Conservation (phyloP, 805 yeast genomes). For the Yarrowia divulgata region DNA sequence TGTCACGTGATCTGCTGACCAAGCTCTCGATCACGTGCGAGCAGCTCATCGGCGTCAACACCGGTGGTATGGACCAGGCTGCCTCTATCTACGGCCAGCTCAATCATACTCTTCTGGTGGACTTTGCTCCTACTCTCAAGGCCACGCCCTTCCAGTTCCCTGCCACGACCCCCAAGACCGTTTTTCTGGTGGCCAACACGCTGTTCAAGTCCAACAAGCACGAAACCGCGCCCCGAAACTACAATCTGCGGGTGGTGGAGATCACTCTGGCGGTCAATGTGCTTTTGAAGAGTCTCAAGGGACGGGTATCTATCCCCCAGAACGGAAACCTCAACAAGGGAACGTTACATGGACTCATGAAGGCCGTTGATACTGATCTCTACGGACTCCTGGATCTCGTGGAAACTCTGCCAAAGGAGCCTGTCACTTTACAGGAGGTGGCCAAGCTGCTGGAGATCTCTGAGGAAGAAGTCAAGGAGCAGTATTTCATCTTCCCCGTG, state of each 20-base stretch:
- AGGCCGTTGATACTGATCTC: conserved; percentile 50
- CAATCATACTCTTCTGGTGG: conserved; percentile 64
- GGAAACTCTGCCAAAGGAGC: conserved; percentile 50
- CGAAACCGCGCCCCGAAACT: conserved; percentile 73
- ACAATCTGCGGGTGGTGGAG: conserved; percentile 75
- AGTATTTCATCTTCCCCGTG: conserved; percentile 64
- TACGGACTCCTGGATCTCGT: conserved; percentile 52
- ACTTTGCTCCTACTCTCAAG: conserved; percentile 64
- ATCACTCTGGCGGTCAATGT: conserved; percentile 71
- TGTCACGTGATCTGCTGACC: conserved; percentile 62
- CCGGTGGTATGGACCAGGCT: conserved; percentile 83
- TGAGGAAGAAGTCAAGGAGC: conserved; percentile 54
- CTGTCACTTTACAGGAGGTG: conserved; percentile 51
- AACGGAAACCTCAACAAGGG: conserved; percentile 65
- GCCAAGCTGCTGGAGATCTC: conserved; percentile 55
- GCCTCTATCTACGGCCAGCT: conserved; percentile 71
- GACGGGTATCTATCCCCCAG: conserved; percentile 41
- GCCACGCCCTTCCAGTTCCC: conserved; percentile 66
- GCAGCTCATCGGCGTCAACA: conserved; percentile 74
- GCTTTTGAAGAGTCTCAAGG: conserved; percentile 53
- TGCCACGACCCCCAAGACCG: conserved; percentile 54
- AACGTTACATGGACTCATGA: conserved; percentile 69
- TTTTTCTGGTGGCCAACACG: conserved; percentile 69
- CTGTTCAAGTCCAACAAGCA: conserved; percentile 68
- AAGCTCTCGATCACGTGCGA: conserved; percentile 69